Evolutionary conservation across 331 rosid genomes (phyloP).

Genomic region (Rosa hybrid): DNA sequence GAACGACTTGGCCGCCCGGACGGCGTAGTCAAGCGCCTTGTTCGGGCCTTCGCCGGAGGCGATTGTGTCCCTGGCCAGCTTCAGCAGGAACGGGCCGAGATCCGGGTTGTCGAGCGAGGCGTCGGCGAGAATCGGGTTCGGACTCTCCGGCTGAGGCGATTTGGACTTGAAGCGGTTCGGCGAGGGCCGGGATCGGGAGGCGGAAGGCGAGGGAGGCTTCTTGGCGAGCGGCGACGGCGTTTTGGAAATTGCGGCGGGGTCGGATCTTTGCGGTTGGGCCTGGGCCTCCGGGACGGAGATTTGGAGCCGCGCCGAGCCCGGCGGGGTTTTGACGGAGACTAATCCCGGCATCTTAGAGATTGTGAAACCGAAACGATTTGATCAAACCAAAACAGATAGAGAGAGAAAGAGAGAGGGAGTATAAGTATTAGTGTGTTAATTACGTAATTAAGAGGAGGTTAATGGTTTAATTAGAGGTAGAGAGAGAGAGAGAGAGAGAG

Average conservation of each 20-base stretch:
- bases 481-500: neutral
- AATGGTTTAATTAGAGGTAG: conserved; percentile 12
- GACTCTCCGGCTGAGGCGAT: conserved; percentile 60
- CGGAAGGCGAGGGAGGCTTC: conserved; percentile 77
- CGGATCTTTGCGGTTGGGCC: conserved; percentile 42
- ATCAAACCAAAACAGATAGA: neutral
- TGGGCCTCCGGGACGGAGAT: conserved; percentile 56
- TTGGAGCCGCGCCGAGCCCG: conserved; percentile 58
- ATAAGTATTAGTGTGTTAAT: neutral
- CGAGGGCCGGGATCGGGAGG: conserved; percentile 71
- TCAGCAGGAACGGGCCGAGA: conserved; percentile 96
- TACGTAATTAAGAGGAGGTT: conserved; percentile 9
- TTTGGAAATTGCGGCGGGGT: conserved; percentile 28
- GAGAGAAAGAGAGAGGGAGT: conserved; percentile 11
- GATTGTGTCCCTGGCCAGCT: conserved; percentile 85
- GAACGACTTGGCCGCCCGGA: conserved; percentile 84
- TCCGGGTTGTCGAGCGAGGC: conserved; percentile 93
- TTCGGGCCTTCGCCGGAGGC: conserved; percentile 95
- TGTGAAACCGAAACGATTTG: conserved; percentile 5
- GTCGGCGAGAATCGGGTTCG: conserved; percentile 52
- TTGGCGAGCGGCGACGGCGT: conserved; percentile 68
- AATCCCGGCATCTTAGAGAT: conserved; percentile 72
- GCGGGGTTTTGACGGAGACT: conserved; percentile 78
- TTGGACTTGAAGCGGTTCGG: conserved; percentile 49
- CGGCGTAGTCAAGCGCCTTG: conserved; percentile 82